Conservation (phyloP, 257 asterid species). For the Linaria vulgaris region DNA sequence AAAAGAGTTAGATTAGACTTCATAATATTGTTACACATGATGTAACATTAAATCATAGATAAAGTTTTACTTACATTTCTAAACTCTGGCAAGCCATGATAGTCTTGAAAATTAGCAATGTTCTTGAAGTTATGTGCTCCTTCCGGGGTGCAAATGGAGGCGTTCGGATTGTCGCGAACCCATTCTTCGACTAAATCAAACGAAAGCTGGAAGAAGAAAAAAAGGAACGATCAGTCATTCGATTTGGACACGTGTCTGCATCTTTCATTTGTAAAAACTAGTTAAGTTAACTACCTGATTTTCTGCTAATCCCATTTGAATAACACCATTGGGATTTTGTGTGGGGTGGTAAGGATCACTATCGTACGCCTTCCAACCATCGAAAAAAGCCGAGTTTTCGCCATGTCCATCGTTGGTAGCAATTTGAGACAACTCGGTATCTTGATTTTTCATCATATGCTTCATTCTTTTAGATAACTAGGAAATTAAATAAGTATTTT, state of each 20-base stretch:
- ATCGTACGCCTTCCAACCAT: slow-evolving; percentile 78
- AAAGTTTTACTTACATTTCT: slow-evolving; percentile 48
- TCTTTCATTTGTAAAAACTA: background rate
- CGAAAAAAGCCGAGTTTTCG: slow-evolving; percentile 62
- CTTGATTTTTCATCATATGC: slow-evolving; percentile 18
- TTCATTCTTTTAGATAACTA: slow-evolving; percentile 31
- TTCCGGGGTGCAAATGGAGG: slow-evolving; percentile 62
- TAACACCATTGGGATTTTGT: slow-evolving; percentile 53
- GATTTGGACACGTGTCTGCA: too few species aligned
- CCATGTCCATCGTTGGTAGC: slow-evolving; percentile 70
- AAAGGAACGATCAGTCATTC: too few species aligned
- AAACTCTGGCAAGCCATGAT: slow-evolving; percentile 76
- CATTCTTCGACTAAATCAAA: slow-evolving; percentile 62
- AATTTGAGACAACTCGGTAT: slow-evolving; percentile 43
- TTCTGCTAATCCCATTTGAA: slow-evolving; percentile 76
- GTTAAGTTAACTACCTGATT: slow-evolving; percentile 64
- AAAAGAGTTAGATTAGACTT: background rate
- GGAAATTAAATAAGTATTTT: background rate
- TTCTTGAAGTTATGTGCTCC: slow-evolving; percentile 54
- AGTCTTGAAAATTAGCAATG: slow-evolving; percentile 65
- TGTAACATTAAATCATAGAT: background rate
- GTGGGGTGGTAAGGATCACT: slow-evolving; percentile 56
- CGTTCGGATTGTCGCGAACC: slow-evolving; percentile 51
- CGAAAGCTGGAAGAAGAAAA: slow-evolving; percentile 53
- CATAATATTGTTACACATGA: background rate